Conservation (phyloP, 2,329 filamentous ascomycete species). For the Drechslerella coelobrocha region DNA sequence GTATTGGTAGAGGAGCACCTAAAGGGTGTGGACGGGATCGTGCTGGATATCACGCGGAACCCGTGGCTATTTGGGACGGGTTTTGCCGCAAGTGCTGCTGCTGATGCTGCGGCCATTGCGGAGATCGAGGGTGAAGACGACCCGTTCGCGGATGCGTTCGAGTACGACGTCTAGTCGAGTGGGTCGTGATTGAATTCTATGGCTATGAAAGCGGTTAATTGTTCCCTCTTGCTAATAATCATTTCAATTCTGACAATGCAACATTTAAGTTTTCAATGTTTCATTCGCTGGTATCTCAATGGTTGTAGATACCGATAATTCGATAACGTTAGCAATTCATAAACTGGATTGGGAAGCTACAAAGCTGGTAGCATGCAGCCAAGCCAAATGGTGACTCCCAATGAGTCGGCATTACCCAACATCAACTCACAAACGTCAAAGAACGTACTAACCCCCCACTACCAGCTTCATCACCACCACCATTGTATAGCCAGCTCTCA, state of each 20-base stretch:
- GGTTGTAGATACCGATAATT: too few relatives aligned
- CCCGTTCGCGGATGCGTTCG: too few relatives aligned
- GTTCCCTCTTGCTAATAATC: too few relatives aligned
- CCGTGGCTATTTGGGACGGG: constrained; percentile 21
- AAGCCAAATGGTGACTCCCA: constrained; percentile 23
- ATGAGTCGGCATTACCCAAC: constrained; percentile 25
- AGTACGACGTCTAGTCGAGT: too few relatives aligned
- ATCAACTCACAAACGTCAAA: constrained; percentile 24
- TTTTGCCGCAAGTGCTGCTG: too few relatives aligned
- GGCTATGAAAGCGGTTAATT: too few relatives aligned
- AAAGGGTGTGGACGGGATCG: constrained; percentile 81
- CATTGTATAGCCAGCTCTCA: too few relatives aligned
- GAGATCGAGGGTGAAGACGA: too few relatives aligned
- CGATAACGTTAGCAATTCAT: not conserved
- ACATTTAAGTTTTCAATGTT: too few relatives aligned
- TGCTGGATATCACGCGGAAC: constrained; percentile 70
- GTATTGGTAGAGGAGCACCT: constrained; percentile 76
- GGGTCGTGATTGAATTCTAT: too few relatives aligned
- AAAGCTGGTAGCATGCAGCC: not conserved
- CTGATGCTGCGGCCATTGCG: not conserved
- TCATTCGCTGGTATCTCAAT: too few relatives aligned
- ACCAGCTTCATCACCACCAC: not conserved
- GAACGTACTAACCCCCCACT: not conserved
- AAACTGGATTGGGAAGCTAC: constrained; percentile 13
- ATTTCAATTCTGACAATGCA: too few relatives aligned